Evolutionary conservation across 441 rosid genomes (phyloP).

Genomic region (Euphorbia celastroides): DNA sequence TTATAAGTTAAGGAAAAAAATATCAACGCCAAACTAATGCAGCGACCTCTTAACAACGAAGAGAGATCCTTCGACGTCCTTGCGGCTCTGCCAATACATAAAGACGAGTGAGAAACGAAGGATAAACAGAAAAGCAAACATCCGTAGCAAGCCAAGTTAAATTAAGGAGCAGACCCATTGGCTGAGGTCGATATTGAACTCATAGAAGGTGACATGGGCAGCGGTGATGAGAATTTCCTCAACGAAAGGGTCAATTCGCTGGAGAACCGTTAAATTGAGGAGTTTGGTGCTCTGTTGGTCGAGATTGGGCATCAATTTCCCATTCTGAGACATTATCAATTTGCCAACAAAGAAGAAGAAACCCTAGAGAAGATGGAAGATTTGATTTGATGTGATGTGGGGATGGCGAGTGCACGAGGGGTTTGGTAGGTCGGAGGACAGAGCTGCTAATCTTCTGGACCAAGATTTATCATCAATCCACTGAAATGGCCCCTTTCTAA

Average conservation of each 20-base stretch:
- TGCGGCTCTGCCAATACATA: slow-evolving; percentile 59
- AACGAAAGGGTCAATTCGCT: slow-evolving; percentile 79
- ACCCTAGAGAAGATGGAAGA: slow-evolving; percentile 7
- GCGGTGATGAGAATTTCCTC: slow-evolving; percentile 95
- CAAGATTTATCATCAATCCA: neutral
- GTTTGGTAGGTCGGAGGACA: neutral
- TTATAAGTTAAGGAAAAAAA: neutral
- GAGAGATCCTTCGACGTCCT: slow-evolving; percentile 96
- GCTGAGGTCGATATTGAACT: slow-evolving; percentile 80
- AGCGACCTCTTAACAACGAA: slow-evolving; percentile 84
- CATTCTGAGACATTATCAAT: slow-evolving; percentile 52
- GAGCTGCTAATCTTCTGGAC: neutral
- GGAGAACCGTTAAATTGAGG: slow-evolving; percentile 88
- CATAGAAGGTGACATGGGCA: slow-evolving; percentile 93
- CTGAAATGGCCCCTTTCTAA: neutral
- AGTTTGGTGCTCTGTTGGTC: slow-evolving; percentile 80
- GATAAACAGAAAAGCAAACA: neutral
- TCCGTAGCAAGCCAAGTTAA: neutral
- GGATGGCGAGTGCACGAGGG: neutral
- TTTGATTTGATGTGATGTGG: neutral
- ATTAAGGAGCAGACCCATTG: slow-evolving; percentile 54
- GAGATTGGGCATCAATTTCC: slow-evolving; percentile 87
- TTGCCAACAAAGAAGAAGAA: neutral
- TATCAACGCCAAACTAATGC: neutral
- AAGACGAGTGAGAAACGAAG: neutral